Percentiles rank a stretch among this genome's conserved stretches.
Evolutionary conservation across 257 asterid species (phyloP).

Genomic region (Henckelia pumila): DNA sequence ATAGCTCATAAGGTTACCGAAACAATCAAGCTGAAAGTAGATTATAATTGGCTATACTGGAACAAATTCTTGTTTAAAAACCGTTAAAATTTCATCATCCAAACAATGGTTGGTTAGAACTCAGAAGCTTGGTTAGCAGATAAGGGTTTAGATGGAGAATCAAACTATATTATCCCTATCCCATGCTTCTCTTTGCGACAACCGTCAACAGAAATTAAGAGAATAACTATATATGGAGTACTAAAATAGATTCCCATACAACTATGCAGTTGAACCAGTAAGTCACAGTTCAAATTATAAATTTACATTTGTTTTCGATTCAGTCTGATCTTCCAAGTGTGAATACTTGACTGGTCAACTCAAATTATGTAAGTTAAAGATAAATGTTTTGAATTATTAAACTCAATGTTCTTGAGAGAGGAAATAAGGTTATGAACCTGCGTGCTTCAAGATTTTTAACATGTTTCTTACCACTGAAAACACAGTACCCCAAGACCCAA

Average conservation of each 20-base stretch:
- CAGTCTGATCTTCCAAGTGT: neutral
- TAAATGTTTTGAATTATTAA: too few relatives aligned
- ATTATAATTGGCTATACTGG: conserved; percentile 2
- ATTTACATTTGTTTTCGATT: neutral
- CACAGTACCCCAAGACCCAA: neutral
- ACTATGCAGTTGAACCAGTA: neutral
- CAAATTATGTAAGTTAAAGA: neutral
- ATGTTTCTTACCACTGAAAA: neutral
- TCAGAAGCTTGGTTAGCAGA: neutral
- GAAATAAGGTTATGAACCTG: too few relatives aligned
- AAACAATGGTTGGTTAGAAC: neutral
- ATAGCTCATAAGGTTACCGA: conserved; percentile 5
- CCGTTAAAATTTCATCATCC: neutral
- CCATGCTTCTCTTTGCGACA: neutral
- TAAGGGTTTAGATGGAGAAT: neutral
- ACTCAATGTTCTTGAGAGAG: too few relatives aligned
- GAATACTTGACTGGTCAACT: neutral
- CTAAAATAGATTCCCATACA: neutral
- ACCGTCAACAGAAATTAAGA: neutral
- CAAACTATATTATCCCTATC: neutral
- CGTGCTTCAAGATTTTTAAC: neutral
- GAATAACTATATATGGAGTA: neutral
- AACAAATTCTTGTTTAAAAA: neutral
- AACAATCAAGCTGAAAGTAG: conserved; percentile 1
- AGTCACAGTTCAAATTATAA: neutral